Base-by-base conservation (phyloP, 2,329 filamentous ascomycete species). In the Colletotrichum gloeosporioides region DNA sequence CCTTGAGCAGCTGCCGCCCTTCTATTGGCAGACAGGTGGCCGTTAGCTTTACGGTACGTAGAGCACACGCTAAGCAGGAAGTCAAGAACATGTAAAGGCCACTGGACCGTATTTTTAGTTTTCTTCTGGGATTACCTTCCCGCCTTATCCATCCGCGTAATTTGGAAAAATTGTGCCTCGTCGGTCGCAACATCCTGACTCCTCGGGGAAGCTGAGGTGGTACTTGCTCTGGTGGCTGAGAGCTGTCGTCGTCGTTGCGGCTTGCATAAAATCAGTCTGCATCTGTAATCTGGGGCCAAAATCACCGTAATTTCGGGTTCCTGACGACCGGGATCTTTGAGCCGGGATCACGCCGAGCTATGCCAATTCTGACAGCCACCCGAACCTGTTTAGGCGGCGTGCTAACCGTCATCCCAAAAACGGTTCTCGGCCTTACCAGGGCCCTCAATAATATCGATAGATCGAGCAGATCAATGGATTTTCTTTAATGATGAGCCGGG, bases 261-360 rank as follows among this genome's bases (percentile, higher is more conserved):
- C 32, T 34, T 63, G 59, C 70, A 73, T 73, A 22, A 76, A 13
- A 15, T 29, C 22, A 29, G 25, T 31, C 31, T 63, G 27, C 25
- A 9, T 53, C 55, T 53, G 70, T 49, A 73, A 74, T 73, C 73
- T 65, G 64, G 27, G 63, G 59, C 32, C n/a, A 27, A 64, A 68
- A 55, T 69, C 59, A 69, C 74, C 59, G 70, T 65, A 76, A 76
- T 76, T 65, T 76, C 74, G 74, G 44, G 39, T 53, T 69, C 44
- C 44, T 64, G 22, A 59, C 18, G 27, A 29, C 74, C 25, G 53
- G 74, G 64, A 74, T 74, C 49, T 61, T 53, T 15, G 57, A 18
- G 18, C 70, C 59, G 25, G 70, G 74, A 32, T 69, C 22, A 25
- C 18, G 13, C 27, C 5, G 34, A 36, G 57, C 74, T 76, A 74